These are phyloP conservation scores for Calonectria ilicicola DNA, from an alignment of 2,329 filamentous ascomycete species.

Conservation along the genomic window DNA sequence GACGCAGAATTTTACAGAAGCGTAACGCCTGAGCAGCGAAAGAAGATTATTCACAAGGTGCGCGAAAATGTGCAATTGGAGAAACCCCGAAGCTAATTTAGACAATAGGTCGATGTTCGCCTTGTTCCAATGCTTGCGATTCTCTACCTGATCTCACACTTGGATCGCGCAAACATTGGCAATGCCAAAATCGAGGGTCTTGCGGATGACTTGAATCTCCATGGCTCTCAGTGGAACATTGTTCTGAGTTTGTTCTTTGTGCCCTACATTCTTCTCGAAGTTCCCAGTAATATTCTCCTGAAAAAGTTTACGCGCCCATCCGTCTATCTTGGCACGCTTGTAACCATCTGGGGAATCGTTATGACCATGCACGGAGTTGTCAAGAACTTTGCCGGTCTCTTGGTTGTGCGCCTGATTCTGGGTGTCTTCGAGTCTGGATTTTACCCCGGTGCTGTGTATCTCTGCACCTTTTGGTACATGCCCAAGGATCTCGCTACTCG, in stretches of 20 bases:
- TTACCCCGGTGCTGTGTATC: conserved; percentile 44
- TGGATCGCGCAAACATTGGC: conserved; percentile 64
- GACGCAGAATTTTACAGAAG: conserved; percentile 45
- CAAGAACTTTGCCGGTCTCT: conserved; percentile 42
- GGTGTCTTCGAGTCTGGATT: conserved; percentile 51
- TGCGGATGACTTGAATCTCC: neutral
- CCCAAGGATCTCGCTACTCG: conserved; percentile 41
- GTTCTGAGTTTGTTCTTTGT: conserved; percentile 1
- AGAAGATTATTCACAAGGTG: conserved; percentile 42
- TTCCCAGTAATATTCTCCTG: conserved; percentile 71
- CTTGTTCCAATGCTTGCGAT: conserved; percentile 64
- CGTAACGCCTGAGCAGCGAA: conserved; percentile 36
- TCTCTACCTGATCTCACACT: conserved; percentile 67
- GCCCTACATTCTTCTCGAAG: neutral
- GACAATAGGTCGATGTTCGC: conserved; percentile 33
- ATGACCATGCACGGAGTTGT: conserved; percentile 44
- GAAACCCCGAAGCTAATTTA: neutral
- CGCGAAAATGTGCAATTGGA: neutral
- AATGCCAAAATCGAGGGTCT: conserved; percentile 12
- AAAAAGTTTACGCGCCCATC: conserved; percentile 71
- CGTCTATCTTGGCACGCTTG: conserved; percentile 74
- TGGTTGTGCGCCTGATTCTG: conserved; percentile 42
- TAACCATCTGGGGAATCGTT: conserved; percentile 59
- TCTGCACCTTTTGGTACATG: conserved; percentile 47
- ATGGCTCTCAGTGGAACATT: neutral